Conservation (phyloP, 75 land plant genomes). For the Picea sitchensis region DNA sequence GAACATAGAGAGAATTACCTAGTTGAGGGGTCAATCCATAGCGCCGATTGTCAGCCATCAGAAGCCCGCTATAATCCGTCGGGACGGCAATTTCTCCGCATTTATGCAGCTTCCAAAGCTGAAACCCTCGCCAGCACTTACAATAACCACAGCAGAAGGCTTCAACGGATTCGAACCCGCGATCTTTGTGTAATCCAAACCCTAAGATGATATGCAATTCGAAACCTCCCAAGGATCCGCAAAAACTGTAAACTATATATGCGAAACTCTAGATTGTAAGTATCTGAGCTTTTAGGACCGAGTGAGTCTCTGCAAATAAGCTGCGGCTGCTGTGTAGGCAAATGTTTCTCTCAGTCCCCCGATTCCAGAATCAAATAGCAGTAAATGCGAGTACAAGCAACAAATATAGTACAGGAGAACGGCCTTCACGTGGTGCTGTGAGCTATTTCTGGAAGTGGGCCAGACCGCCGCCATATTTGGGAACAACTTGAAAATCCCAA, state of each 20-base stretch:
- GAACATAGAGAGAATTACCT: too few species aligned
- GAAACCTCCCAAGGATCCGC: background rate
- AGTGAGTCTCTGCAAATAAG: too few species aligned
- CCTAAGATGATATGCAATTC: background rate
- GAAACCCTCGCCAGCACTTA: background rate
- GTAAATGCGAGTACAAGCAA: background rate
- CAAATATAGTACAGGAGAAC: background rate
- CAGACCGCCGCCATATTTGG: background rate
- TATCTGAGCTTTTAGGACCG: background rate
- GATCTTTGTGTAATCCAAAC: background rate
- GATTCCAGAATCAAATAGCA: background rate
- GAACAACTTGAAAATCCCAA: background rate
- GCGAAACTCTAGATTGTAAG: background rate
- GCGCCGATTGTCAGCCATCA: constrained; percentile 12
- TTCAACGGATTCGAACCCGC: background rate
- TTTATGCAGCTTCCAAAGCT: background rate
- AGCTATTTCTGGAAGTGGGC: constrained; percentile 7
- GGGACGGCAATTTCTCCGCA: background rate
- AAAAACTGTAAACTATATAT: background rate
- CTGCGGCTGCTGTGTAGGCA: background rate
- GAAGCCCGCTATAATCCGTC: background rate
- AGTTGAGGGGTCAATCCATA: background rate
- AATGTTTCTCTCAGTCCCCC: too few species aligned
- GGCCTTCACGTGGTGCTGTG: background rate
- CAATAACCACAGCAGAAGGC: too few species aligned